Percentiles rank a stretch among this genome's conserved stretches.
phyloP scores from a whole-genome alignment of 176 grass and related monocot genomes.

The Bolboschoenus planiculmis region DNA sequence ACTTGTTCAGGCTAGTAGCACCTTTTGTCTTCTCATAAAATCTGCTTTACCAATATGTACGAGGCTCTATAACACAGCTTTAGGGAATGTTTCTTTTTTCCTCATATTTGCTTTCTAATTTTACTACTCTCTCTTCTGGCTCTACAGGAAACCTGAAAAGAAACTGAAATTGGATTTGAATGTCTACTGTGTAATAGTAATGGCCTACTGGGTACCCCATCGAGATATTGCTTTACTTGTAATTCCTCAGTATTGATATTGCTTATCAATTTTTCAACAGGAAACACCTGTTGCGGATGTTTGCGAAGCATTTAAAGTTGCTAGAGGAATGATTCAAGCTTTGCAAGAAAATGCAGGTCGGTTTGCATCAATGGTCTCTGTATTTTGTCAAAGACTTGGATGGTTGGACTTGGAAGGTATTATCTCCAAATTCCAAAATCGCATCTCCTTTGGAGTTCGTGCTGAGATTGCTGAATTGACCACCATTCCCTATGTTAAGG shows the following conservation, averaged over 20 bases:
- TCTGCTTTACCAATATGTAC: not conserved
- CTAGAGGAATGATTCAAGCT: slow-evolving; percentile 81
- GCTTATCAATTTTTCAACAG: slow-evolving; percentile 35
- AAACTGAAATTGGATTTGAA: not conserved
- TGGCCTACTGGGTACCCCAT: not conserved
- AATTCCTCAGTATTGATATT: not conserved
- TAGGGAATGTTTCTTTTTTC: not conserved
- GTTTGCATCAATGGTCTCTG: slow-evolving; percentile 94
- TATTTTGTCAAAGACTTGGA: slow-evolving; percentile 91
- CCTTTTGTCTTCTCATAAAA: slow-evolving; percentile 4
- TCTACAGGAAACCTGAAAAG: not conserved
- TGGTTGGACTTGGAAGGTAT: slow-evolving; percentile 94
- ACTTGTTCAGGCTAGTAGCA: slow-evolving; percentile 65
- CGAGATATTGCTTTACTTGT: not conserved
- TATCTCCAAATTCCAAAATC: slow-evolving; percentile 91
- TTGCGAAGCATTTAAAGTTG: slow-evolving; percentile 91
- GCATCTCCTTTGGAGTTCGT: slow-evolving; percentile 94
- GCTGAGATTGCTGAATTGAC: slow-evolving; percentile 90
- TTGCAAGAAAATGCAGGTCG: slow-evolving; percentile 98
- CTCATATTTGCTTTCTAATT: not conserved
- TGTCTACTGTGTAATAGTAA: not conserved
- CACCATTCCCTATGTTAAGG: slow-evolving; percentile 84
- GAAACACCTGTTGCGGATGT: slow-evolving; percentile 84
- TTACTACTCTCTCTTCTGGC: not conserved
- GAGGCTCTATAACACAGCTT: not conserved